These are phyloP conservation scores for Aspergillus fumigatiaffinis DNA, from an alignment of 2,329 filamentous ascomycete genomes.

Conservation along the genomic window DNA sequence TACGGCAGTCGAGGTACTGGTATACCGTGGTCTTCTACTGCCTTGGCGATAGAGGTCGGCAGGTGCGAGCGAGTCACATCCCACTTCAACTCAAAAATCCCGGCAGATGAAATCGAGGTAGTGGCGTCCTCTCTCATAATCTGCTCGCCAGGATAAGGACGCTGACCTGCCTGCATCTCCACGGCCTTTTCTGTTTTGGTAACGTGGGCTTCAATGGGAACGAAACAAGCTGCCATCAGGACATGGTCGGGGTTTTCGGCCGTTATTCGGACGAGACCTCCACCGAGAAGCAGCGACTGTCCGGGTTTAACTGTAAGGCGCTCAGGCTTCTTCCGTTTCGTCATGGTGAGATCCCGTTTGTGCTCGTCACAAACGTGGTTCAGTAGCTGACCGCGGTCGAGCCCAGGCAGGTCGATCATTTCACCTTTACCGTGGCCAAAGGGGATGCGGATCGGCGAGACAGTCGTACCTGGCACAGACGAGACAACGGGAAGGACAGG, in stretches of 20 bases:
- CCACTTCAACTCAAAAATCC: conserved; percentile 68
- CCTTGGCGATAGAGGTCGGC: conserved; percentile 66
- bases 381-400: conserved; percentile 70
- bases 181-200: conserved; percentile 78
- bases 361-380: conserved; percentile 64
- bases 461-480: conserved; percentile 84
- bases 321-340: conserved; percentile 65
- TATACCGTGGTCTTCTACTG: conserved; percentile 61
- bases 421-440: conserved; percentile 85
- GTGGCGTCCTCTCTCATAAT: conserved; percentile 60
- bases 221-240: conserved; percentile 82
- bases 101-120: conserved; percentile 63
- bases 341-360: conserved; percentile 72
- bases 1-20: conserved; percentile 60
- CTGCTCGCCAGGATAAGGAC: conserved; percentile 57
- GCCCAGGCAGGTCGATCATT: conserved; percentile 85
- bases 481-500: conserved; percentile 85
- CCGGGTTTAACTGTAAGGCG: conserved; percentile 69
- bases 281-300: conserved; percentile 78
- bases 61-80: conserved; percentile 79
- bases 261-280: conserved; percentile 83
- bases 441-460: conserved; percentile 87
- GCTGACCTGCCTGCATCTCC: conserved; percentile 63
- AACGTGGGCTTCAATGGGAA: conserved; percentile 70
- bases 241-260: conserved; percentile 62